Percentiles rank a stretch among this genome's conserved stretches.
phyloP scores from a whole-genome alignment of 2,329 filamentous ascomycete genomes.

The Paracoccidioides brasiliensis region DNA sequence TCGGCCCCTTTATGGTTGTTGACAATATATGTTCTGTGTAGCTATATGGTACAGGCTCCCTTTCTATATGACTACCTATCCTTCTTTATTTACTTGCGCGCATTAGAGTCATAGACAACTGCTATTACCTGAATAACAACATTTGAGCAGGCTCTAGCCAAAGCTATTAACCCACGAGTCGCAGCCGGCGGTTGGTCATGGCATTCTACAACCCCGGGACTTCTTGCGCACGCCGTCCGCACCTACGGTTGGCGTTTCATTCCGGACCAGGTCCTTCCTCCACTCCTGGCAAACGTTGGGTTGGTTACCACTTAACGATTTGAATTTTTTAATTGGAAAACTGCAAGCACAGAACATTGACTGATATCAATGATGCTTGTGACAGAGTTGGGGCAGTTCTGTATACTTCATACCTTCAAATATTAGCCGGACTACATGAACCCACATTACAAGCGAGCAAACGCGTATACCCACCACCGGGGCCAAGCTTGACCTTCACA shows the following conservation, averaged over 20 bases:
- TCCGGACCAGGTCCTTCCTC: constrained; percentile 51
- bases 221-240: constrained; percentile 47
- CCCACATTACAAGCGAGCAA: constrained; percentile 45
- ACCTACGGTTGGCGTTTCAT: constrained; percentile 53
- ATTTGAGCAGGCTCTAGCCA: constrained; percentile 42
- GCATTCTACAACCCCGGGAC: constrained; percentile 47
- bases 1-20: neutral
- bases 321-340: neutral
- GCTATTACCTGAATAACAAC: neutral
- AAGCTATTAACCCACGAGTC: constrained; percentile 47
- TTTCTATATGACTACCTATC: neutral
- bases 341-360: neutral
- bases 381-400: constrained; percentile 46
- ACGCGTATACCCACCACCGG: constrained; percentile 47
- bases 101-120: neutral
- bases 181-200: constrained; percentile 41
- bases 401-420: constrained; percentile 51
- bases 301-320: constrained; percentile 17
- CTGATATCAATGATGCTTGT: neutral
- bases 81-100: neutral
- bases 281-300: constrained; percentile 49
- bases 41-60: constrained; percentile 36
- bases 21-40: constrained; percentile 12
- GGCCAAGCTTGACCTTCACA: constrained; percentile 40
- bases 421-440: constrained; percentile 44